Evolutionary conservation across 2,329 filamentous ascomycete genomes (phyloP).

Genomic region (Colletotrichum godetiae): DNA sequence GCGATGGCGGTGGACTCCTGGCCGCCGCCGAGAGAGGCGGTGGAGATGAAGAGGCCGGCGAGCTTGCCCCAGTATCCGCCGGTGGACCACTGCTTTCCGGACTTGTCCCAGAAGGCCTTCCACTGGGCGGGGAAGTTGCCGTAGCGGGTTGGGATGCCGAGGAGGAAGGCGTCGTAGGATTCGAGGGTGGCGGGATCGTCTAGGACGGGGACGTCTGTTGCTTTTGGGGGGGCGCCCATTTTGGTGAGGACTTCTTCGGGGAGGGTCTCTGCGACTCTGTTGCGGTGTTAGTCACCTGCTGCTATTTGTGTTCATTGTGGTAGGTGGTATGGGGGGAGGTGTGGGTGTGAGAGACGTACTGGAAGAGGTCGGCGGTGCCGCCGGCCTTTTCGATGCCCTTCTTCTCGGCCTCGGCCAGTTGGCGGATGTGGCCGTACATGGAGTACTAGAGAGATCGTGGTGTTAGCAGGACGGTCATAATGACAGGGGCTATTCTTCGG

Average conservation of each 20-base stretch:
- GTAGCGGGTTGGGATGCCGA: conserved; percentile 95
- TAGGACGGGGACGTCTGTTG: conserved; percentile 72
- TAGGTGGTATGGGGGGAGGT: neutral
- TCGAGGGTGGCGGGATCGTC: conserved; percentile 70
- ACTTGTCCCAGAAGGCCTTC: conserved; percentile 94
- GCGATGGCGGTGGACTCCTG: conserved; percentile 90
- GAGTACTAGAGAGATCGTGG: conserved; percentile 75
- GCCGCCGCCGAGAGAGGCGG: conserved; percentile 85
- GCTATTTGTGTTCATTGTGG: too few relatives aligned
- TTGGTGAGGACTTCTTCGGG: conserved; percentile 83
- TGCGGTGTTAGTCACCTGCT: conserved; percentile 4
- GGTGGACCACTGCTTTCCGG: conserved; percentile 83
- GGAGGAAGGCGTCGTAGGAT: conserved; percentile 84
- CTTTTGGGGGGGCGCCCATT: conserved; percentile 90
- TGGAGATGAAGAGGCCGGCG: conserved; percentile 90
- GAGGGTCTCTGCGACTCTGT: conserved; percentile 86
- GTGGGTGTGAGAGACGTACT: conserved; percentile 60
- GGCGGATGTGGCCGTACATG: conserved; percentile 90
- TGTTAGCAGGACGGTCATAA: conserved; percentile 10
- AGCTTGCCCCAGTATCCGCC: conserved; percentile 89
- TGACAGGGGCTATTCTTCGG: conserved; percentile 2
- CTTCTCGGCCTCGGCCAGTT: conserved; percentile 90
- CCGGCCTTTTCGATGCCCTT: conserved; percentile 89
- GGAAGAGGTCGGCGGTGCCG: conserved; percentile 83
- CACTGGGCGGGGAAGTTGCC: conserved; percentile 98